A percentile compares a stretch with the other conserved stretches of the same genome.
Evolutionary conservation across 1,284 basidiomycete genomes (phyloP).

Genomic region (Cryptococcus sp.): DNA sequence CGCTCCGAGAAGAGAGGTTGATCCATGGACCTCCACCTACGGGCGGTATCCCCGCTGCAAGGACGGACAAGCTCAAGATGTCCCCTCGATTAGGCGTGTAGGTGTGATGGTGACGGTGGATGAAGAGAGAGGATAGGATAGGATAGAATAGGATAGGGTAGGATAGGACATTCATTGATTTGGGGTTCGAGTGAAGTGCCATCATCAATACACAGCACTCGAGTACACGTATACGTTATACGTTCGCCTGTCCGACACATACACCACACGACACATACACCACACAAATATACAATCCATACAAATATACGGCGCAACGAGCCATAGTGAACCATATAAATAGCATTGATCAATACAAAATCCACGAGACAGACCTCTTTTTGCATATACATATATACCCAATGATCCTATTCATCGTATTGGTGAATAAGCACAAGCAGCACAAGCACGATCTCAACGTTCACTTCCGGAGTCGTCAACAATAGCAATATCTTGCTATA

Average conservation of each 20-base stretch:
- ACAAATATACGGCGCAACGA: no score
- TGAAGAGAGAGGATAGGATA: not conserved
- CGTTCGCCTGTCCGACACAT: no score
- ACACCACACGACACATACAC: no score
- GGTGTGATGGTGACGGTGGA: not conserved
- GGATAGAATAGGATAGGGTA: no score
- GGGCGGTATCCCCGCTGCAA: conserved; percentile 13
- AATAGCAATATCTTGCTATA: no score
- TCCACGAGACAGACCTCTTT: not conserved
- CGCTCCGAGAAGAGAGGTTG: conserved; percentile 30
- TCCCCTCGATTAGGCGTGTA: not conserved
- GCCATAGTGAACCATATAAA: no score
- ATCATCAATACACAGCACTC: not conserved
- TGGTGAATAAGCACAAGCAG: no score
- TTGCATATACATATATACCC: not conserved
- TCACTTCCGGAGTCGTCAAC: no score
- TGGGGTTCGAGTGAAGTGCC: not conserved
- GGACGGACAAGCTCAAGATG: not conserved
- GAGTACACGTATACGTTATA: no score
- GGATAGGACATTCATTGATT: not conserved
- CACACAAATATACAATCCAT: not conserved
- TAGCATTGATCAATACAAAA: no score
- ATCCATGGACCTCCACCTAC: conserved; percentile 19
- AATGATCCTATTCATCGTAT: not conserved
- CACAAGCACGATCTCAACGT: no score